Evolutionary conservation across 208 protist species (phyloP), one percentile per base, ranked within the genome.

Genomic region (Porcisia deanei): DNA sequence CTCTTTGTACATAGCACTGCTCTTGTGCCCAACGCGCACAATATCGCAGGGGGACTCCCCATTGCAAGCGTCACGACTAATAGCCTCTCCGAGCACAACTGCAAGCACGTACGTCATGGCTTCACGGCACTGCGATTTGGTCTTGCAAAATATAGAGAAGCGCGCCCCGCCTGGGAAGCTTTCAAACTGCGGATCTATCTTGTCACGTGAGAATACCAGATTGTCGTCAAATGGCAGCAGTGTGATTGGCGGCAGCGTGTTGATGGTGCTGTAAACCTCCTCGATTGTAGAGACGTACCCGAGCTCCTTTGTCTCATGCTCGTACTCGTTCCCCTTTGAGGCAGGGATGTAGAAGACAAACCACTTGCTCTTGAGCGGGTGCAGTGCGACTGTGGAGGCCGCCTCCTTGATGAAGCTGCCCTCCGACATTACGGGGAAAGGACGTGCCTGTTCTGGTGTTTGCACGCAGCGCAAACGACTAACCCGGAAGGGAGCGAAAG

Each of bases 361-460:
- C 91, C 93, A 97, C 43, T 89, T 86, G 66, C 93, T 87, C 85
- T 93, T 95, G 34, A 97, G 82, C 25, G 71, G 81, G 69, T 95
- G 91, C 58, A 88, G 80, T 80, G 84, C 78, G 37, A 71, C 12
- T 34, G 64, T 10, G 1, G 34, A 9, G 55, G 14, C 61, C 52
- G 70, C 77, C 18, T 55, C 61, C 43, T 74, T 61, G 52, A 20
- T 82, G 37, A 5, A 43, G 41, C 49, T 64, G 67, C 54, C 79
- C 77, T 90, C 63, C 0, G 63, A 52, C 76, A 81, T 81, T 55
- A 20, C 57, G 25, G 34, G 12, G 8, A 5, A 60, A 43, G 45
- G 8, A 65, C 10, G 34, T 49, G n/a, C 22, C 16, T n/a, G 20
- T 47, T 5, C 22, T n/a, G 16, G 57, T 60, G 57, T 1, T 5